Conservation (phyloP, 2,329 filamentous ascomycete species). For the Pseudogymnoascus sp. region DNA sequence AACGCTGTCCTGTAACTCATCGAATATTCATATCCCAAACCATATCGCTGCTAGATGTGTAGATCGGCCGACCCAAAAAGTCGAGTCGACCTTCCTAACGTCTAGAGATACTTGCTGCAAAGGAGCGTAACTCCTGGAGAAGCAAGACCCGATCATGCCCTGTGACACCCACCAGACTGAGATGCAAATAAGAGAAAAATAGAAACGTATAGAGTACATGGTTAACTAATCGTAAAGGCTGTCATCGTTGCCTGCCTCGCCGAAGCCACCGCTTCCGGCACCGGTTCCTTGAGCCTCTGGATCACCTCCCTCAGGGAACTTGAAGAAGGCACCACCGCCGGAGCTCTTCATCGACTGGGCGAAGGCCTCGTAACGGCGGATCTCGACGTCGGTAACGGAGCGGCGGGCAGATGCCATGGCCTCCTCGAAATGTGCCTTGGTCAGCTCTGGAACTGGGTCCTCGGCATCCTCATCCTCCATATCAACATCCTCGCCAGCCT, state of each 20-base stretch:
- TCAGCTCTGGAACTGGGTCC: constrained; percentile 92
- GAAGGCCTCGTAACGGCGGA: constrained; percentile 96
- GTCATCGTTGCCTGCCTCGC: constrained; percentile 86
- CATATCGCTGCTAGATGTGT: constrained; percentile 1
- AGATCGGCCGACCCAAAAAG: neutral
- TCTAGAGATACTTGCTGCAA: constrained; percentile 1
- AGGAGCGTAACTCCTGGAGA: neutral
- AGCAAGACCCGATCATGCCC: constrained; percentile 9
- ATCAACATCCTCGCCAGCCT: constrained; percentile 67
- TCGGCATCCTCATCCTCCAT: constrained; percentile 78
- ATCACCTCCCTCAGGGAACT: constrained; percentile 67
- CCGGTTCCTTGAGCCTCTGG: constrained; percentile 58
- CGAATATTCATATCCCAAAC: constrained; percentile 7
- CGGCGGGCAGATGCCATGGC: constrained; percentile 91
- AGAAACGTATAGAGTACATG: constrained; percentile 20
- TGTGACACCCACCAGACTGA: constrained; percentile 8
- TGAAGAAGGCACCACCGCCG: constrained; percentile 93
- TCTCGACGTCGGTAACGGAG: constrained; percentile 94
- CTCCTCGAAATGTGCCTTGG: constrained; percentile 95
- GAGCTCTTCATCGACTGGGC: constrained; percentile 99
- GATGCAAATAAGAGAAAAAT: constrained; percentile 16
- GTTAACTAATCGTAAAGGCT: constrained; percentile 82
- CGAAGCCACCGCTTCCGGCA: constrained; percentile 57
- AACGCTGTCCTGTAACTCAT: constrained; percentile 7
- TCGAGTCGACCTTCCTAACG: neutral